Conservation (phyloP, 2,329 filamentous ascomycete species). For the Epichloe coenophiala region DNA sequence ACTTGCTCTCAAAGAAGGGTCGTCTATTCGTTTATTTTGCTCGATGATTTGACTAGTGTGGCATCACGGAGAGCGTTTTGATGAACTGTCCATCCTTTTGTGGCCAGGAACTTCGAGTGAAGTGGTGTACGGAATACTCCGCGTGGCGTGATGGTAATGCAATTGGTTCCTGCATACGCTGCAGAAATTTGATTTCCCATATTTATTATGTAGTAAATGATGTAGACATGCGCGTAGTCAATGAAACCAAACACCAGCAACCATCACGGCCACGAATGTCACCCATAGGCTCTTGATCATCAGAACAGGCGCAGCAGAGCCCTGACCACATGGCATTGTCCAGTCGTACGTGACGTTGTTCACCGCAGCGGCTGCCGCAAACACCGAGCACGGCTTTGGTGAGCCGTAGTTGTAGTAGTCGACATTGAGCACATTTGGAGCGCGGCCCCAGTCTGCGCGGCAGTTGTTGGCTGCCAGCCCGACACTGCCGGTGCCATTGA, state of each 20-base stretch:
- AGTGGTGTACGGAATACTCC: no score
- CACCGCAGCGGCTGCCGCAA: constrained; percentile 53
- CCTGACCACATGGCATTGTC: constrained; percentile 36
- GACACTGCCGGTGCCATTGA: constrained; percentile 50
- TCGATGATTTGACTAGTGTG: no score
- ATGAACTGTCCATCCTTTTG: no score
- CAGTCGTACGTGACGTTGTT: constrained; percentile 61
- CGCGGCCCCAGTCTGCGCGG: constrained; percentile 43
- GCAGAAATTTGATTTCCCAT: no score
- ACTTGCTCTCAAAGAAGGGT: no score
- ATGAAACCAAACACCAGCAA: background rate
- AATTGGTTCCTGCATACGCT: no score
- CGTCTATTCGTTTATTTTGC: no score
- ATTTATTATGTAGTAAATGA: no score
- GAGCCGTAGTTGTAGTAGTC: constrained; percentile 71
- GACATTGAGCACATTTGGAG: constrained; percentile 69
- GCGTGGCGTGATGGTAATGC: no score
- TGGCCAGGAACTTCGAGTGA: no score
- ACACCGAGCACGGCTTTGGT: constrained; percentile 53
- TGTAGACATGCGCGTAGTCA: background rate
- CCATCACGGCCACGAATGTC: constrained; percentile 14
- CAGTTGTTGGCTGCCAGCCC: constrained; percentile 54
- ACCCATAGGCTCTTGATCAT: constrained; percentile 6
- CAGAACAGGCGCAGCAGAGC: background rate
- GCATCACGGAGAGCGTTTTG: no score